Evolutionary conservation across 106 monocot species (phyloP), one percentile per base, ranked within the genome.

Genomic region (Acorus calamus): DNA sequence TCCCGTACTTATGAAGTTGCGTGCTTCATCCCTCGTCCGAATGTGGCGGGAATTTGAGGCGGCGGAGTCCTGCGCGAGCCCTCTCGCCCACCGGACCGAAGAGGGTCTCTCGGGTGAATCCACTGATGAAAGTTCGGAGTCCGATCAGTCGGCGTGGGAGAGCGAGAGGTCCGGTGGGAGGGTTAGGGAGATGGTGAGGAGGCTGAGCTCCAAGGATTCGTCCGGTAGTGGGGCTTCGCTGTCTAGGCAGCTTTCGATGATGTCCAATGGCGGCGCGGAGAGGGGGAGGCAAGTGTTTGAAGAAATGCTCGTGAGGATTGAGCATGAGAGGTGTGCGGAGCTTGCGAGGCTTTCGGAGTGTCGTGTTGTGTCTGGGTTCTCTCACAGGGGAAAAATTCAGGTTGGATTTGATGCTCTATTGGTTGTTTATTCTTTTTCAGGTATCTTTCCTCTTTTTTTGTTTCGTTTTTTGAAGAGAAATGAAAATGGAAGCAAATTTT

Each of bases 31-130:
- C 8, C 65, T 93, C 59, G 89, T 93, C 42, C 93, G 89, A 77
- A 86, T 81, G 85, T 93, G 93, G 93, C 69, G 83, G 67, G 93
- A 89, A 70, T 51, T 93, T n/a, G 93, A 93, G 75, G 83, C 88
- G 28, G 28, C 28, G 28, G 28, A 28, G 28, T 28, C 28, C 28
- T 28, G 28, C 1, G 28, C 1, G 28, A 28, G 28, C 28, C 28
- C 28, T 28, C 28, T 28, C 28, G 28, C 28, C 28, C 28, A 28
- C 28, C 28, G 1, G 28, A 28, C 28, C 28, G 28, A 28, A 28
- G 28, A 28, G 28, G 28, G 28, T 28, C 28, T 28, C 28, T 28
- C 28, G 1, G 28, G 28, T 28, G 28, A 28, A 1, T 28, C 28
- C 28, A 1, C 60, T 7, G 76, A 53, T 14, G 53, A 11, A 4